Conservation (phyloP, 805 yeast genomes). For the Saturnispora galanensis region DNA sequence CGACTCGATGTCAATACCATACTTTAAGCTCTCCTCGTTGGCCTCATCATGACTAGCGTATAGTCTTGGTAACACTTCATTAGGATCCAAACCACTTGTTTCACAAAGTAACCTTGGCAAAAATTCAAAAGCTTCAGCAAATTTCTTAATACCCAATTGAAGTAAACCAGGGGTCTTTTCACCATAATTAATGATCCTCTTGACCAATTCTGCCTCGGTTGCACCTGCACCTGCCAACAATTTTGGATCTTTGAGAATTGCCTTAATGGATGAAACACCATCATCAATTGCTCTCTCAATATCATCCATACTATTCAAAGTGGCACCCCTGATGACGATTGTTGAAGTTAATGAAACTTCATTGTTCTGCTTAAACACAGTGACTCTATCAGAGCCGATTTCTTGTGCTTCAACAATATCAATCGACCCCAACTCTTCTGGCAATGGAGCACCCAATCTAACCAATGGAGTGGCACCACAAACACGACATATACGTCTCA, state of each 20-base stretch:
- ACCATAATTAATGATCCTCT: slow-evolving; percentile 72
- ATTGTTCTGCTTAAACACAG: slow-evolving; percentile 74
- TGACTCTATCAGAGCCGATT: slow-evolving; percentile 96
- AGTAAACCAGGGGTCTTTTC: slow-evolving; percentile 89
- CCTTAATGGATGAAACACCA: slow-evolving; percentile 87
- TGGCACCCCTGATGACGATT: slow-evolving; percentile 91
- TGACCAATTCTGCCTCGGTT: slow-evolving; percentile 78
- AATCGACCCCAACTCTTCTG: slow-evolving; percentile 84
- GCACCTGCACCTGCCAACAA: slow-evolving; percentile 96
- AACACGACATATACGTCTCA: slow-evolving; percentile 88
- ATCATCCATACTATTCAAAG: slow-evolving; percentile 87
- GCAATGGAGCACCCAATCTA: slow-evolving; percentile 87
- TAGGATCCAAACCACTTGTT: slow-evolving; percentile 85
- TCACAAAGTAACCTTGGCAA: slow-evolving; percentile 89
- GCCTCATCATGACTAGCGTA: slow-evolving; percentile 76
- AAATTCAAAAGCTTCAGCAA: slow-evolving; percentile 90
- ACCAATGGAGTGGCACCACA: slow-evolving; percentile 97
- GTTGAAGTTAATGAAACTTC: slow-evolving; percentile 77
- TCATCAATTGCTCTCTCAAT: slow-evolving; percentile 96
- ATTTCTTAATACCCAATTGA: slow-evolving; percentile 89
- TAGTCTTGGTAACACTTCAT: slow-evolving; percentile 79
- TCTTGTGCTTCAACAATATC: slow-evolving; percentile 86
- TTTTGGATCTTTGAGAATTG: slow-evolving; percentile 71
- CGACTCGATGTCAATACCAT: slow-evolving; percentile 74
- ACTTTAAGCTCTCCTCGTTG: slow-evolving; percentile 25